Conservation (phyloP, 441 rosid genomes). For the Dalechampia spathulata region DNA sequence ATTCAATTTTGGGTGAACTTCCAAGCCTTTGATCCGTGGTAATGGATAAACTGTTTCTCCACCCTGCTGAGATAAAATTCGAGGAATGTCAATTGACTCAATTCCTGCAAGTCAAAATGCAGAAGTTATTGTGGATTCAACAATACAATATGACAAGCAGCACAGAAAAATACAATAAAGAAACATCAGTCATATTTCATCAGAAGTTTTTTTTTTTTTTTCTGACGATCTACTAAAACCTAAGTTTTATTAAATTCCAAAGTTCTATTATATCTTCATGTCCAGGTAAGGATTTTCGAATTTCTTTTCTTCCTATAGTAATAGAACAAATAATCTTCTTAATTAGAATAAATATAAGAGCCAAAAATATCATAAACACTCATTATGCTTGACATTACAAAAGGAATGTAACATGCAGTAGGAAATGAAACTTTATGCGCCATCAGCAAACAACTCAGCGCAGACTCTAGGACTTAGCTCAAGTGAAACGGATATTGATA, state of each 20-base stretch:
- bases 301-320: not conserved
- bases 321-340: not conserved
- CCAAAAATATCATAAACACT: not conserved
- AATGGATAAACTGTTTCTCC: conserved; percentile 98
- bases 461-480: not conserved
- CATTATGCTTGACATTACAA: not conserved
- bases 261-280: not conserved
- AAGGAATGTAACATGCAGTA: not conserved
- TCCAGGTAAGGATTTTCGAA: not conserved
- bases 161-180: not conserved
- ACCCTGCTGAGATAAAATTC: conserved; percentile 88
- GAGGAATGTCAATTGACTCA: conserved; percentile 85
- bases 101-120: conserved; percentile 53
- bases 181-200: not conserved
- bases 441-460: conserved; percentile 1
- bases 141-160: conserved; percentile 1
- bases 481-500: conserved; percentile 9
- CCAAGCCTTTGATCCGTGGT: conserved; percentile 76
- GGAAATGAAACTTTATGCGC: not conserved
- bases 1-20: conserved; percentile 93
- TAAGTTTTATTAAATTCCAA: not conserved
- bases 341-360: not conserved
- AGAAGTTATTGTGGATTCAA: conserved; percentile 8
- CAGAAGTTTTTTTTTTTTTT: not conserved
- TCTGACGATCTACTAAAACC: not conserved